Percentiles rank a stretch among this genome's conserved stretches.
Conservation (phyloP, 1,284 basidiomycete species). For the Sanghuangporus weigelae region DNA sequence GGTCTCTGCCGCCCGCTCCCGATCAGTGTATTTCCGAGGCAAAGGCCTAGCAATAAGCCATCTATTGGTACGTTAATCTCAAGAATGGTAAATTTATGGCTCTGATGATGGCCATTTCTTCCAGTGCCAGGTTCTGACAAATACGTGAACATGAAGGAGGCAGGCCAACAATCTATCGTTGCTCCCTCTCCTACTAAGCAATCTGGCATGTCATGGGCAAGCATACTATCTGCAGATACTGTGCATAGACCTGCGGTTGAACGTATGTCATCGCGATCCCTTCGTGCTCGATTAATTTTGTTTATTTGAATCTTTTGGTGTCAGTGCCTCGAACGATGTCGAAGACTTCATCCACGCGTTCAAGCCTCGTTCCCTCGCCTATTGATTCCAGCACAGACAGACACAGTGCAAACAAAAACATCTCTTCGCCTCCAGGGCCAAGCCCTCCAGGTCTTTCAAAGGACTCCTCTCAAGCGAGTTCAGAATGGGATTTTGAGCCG, state of each 20-base stretch:
- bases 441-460: slow-evolving; percentile 7
- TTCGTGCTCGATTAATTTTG: not conserved
- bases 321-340: slow-evolving; percentile 6
- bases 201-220: slow-evolving; percentile 1
- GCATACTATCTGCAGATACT: not conserved
- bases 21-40: slow-evolving; percentile 18
- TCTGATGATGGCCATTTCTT: not conserved
- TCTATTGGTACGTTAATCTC: slow-evolving; percentile 1
- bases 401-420: not conserved
- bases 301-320: not conserved
- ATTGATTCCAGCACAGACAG: not conserved
- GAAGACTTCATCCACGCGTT: slow-evolving; percentile 3
- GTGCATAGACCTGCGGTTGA: not conserved
- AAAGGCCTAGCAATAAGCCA: slow-evolving; percentile 2
- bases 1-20: slow-evolving; percentile 57
- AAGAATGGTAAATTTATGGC: not conserved
- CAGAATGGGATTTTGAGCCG: not conserved
- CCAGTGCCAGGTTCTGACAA: slow-evolving; percentile 14
- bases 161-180: not conserved
- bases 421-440: not conserved
- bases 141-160: slow-evolving; percentile 5
- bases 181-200: not conserved
- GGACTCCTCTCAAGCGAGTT: not conserved
- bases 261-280: not conserved
- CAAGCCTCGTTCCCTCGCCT: not conserved